phyloP scores from a whole-genome alignment of 768 basidiomycete genomes.

The Trametopsis cervina region DNA sequence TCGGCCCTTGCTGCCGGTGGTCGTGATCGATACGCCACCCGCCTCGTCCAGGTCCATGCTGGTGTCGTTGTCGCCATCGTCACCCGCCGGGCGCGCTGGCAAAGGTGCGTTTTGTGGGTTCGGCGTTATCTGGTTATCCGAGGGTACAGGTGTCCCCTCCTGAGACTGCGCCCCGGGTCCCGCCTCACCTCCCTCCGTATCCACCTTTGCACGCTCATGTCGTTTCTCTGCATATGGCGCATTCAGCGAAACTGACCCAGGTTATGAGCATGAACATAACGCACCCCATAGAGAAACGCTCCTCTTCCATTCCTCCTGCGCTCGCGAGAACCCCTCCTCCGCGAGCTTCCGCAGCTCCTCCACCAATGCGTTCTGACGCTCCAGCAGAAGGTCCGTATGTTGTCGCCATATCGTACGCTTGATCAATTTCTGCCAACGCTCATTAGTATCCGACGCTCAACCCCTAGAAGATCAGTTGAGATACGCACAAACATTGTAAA shows the following conservation, averaged over 20 bases:
- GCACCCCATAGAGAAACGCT: slow-evolving; percentile 62
- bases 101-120: slow-evolving; percentile 1
- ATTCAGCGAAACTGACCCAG: neutral
- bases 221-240: slow-evolving; percentile 41
- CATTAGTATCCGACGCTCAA: too few species aligned
- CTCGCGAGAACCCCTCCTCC: slow-evolving; percentile 57
- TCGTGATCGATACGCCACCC: slow-evolving; percentile 27
- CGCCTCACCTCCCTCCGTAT: slow-evolving; percentile 24
- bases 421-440: slow-evolving; percentile 71
- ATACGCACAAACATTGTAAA: slow-evolving; percentile 81
- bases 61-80: slow-evolving; percentile 17
- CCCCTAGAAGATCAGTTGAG: too few species aligned
- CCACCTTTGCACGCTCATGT: slow-evolving; percentile 28
- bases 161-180: slow-evolving; percentile 26
- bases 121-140: slow-evolving; percentile 16
- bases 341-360: slow-evolving; percentile 55
- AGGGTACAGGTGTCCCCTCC: slow-evolving; percentile 27
- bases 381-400: slow-evolving; percentile 58
- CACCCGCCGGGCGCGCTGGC: slow-evolving; percentile 11
- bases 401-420: slow-evolving; percentile 81
- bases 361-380: slow-evolving; percentile 65
- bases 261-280: slow-evolving; percentile 14
- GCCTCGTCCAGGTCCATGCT: slow-evolving; percentile 19
- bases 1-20: slow-evolving; percentile 27
- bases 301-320: slow-evolving; percentile 73